These are phyloP conservation scores for Xylaria palmicola DNA, from an alignment of 495 filamentous ascomycete species.

Conservation along the genomic window DNA sequence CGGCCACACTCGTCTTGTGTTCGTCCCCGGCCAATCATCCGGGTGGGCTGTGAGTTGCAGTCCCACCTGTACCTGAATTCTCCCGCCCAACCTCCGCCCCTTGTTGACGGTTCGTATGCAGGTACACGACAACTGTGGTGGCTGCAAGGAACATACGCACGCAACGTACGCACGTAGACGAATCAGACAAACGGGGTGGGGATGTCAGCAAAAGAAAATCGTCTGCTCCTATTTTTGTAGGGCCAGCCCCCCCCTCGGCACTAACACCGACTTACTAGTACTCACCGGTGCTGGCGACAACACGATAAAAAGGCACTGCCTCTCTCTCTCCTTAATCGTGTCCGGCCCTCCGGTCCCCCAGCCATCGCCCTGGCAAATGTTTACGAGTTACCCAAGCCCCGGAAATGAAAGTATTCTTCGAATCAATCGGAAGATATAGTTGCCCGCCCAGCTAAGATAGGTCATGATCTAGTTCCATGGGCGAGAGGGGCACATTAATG, in stretches of 20 bases:
- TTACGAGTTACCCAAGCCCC: not conserved
- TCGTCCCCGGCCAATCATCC: constrained; percentile 1
- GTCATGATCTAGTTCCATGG: not conserved
- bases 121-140: not conserved
- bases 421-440: not conserved
- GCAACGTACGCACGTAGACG: constrained; percentile 2
- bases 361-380: not conserved
- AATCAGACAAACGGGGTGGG: constrained; percentile 6
- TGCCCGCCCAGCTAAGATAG: not conserved
- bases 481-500: not conserved
- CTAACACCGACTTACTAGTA: not conserved
- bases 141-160: constrained; percentile 14
- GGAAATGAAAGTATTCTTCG: not conserved
- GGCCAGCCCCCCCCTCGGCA: not conserved
- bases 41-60: not conserved
- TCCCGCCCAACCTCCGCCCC: not conserved
- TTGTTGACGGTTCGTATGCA: constrained; percentile 8
- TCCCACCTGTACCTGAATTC: not conserved
- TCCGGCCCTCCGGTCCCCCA: not conserved
- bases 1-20: not conserved
- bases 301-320: not conserved
- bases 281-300: not conserved
- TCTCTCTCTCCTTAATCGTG: not conserved
- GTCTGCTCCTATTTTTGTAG: constrained; percentile 1
- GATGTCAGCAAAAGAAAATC: constrained; percentile 2